phyloP scores from a whole-genome alignment of 2,329 filamentous ascomycete species.

The Acrocalymma vagum region DNA sequence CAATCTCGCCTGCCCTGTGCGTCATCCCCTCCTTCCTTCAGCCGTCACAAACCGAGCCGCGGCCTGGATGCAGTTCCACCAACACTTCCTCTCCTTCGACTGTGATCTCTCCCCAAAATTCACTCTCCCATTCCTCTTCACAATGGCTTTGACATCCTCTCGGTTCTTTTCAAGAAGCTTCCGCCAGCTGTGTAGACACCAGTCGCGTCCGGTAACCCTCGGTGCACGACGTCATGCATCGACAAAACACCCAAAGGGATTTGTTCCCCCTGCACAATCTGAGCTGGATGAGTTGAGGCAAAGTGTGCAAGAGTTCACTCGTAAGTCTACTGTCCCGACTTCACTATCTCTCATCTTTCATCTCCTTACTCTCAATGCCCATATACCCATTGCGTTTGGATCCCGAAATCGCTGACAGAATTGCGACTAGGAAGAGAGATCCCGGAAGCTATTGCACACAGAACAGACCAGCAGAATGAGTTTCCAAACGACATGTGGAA shows the following conservation, averaged over 20 bases:
- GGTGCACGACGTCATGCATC: conserved; percentile 61
- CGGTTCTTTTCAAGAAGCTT: conserved; percentile 50
- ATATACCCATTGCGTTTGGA: neutral
- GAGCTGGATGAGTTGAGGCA: conserved; percentile 85
- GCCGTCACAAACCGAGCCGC: conserved; percentile 32
- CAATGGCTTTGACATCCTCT: conserved; percentile 43
- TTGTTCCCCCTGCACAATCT: conserved; percentile 72
- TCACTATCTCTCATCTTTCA: no score
- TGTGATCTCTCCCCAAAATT: neutral
- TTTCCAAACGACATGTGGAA: conserved; percentile 94
- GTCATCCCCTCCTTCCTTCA: conserved; percentile 14
- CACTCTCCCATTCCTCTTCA: conserved; percentile 25
- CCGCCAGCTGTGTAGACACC: conserved; percentile 39
- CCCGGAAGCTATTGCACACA: conserved; percentile 79
- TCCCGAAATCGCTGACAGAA: conserved; percentile 1
- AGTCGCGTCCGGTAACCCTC: conserved; percentile 23
- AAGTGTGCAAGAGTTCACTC: conserved; percentile 85
- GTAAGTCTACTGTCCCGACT: no score
- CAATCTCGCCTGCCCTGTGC: conserved; percentile 3
- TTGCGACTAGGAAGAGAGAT: conserved; percentile 76
- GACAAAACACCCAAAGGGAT: conserved; percentile 73
- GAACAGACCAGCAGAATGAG: conserved; percentile 84
- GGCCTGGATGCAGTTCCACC: conserved; percentile 9
- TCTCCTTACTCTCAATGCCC: no score
- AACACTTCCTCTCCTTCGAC: conserved; percentile 1